Evolutionary conservation across 2,329 filamentous ascomycete species (phyloP), one percentile per base, ranked within the genome.

Genomic region (Pseudocercospora vitis): DNA sequence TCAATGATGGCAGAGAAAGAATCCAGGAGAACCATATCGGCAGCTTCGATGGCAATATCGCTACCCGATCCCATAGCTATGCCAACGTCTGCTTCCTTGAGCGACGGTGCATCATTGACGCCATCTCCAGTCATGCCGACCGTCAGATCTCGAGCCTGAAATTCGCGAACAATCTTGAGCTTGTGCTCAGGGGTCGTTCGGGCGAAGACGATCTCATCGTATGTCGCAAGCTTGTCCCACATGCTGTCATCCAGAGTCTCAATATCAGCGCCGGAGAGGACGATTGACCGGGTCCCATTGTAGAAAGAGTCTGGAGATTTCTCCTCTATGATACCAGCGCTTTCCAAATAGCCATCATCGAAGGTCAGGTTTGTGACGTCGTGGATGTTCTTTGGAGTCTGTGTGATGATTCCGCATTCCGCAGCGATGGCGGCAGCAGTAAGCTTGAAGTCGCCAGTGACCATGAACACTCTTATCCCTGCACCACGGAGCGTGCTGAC

Each of bases 131-230:
- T 77, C 74, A 76, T 80, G 5, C 75, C 81, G 4, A 84, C 80
- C 26, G 81, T 79, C 35, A 82, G 74, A 4, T 80, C 76, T 7
- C 81, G 75, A 0, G 76, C 71, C 65, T 89, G 87, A 56, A 90
- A 85, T 67, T 88, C 86, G 24, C 81, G 81, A n/a, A 91, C 87
- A 56, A 91, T 91, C 28, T 86, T 83, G 5, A 91, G 79, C 67
- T 91, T 91, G 66, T 91, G 87, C 64, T 91, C 87, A 0, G 87
- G 87, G 0, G 87, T 90, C 0, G 87, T 91, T 9, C 86, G 78
- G 0, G 87, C 84, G 66, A 91, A 90, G 9, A 91, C 85, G 31
- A 91, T 85, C 64, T 90, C 87, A 21, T 83, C 76, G 60, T 90
- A 91, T 7, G 73, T 65, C 24, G 78, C 78, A 1, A 91, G 76